phyloP scores from a whole-genome alignment of 2,329 filamentous ascomycete species.

The Microsporum ferrugineum region DNA sequence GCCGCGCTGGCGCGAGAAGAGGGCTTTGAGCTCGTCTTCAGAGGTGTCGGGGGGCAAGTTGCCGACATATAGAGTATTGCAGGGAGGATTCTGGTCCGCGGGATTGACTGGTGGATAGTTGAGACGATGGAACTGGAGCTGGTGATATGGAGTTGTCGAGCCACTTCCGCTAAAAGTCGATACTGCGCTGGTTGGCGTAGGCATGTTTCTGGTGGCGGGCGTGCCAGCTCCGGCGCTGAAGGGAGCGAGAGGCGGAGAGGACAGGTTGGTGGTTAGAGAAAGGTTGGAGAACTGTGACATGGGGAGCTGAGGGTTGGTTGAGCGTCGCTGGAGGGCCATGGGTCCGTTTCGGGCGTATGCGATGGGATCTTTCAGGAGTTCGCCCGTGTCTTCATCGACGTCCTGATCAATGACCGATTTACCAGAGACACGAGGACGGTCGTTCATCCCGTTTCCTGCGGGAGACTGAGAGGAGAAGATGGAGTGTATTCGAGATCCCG shows the following conservation, averaged over 20 bases:
- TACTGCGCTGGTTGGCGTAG: slow-evolving; percentile 44
- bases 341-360: slow-evolving; percentile 59
- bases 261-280: slow-evolving; percentile 57
- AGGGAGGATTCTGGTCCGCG: slow-evolving; percentile 91
- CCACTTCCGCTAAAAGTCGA: slow-evolving; percentile 39
- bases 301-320: slow-evolving; percentile 61
- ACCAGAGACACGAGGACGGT: slow-evolving; percentile 43
- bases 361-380: slow-evolving; percentile 51
- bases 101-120: slow-evolving; percentile 82
- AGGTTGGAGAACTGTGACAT: slow-evolving; percentile 57
- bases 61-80: slow-evolving; percentile 96
- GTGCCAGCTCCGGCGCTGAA: slow-evolving; percentile 44
- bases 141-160: slow-evolving; percentile 44
- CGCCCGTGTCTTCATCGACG: slow-evolving; percentile 51
- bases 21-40: slow-evolving; percentile 85
- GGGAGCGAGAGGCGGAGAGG: slow-evolving; percentile 32
- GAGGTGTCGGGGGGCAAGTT: slow-evolving; percentile 87
- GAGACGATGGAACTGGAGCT: slow-evolving; percentile 48
- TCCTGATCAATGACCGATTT: slow-evolving; percentile 56
- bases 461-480: slow-evolving; percentile 53
- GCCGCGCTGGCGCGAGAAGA: slow-evolving; percentile 86
- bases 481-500: slow-evolving; percentile 40
- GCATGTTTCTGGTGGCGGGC: slow-evolving; percentile 38
- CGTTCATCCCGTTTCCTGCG: slow-evolving; percentile 43
- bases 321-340: slow-evolving; percentile 43